A percentile compares a stretch with the other conserved stretches of the same genome.
These are phyloP conservation scores for Periconia digitata DNA, from an alignment of 2,329 filamentous ascomycete genomes.

Conservation along the genomic window DNA sequence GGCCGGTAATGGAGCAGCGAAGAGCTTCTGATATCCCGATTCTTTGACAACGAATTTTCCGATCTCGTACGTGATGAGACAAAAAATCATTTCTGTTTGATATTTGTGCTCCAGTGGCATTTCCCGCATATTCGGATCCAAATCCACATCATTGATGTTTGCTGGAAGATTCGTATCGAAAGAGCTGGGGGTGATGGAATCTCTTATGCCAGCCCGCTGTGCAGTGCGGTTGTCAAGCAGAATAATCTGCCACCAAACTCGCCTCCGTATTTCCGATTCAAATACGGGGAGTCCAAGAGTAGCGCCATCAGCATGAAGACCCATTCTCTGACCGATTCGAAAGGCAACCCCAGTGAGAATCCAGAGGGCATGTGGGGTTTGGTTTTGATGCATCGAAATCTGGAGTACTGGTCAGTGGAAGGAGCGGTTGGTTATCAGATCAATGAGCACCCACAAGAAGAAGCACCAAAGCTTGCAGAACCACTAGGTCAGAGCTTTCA, in stretches of 20 bases:
- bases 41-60: conserved; percentile 42
- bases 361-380: conserved; percentile 60
- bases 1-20: conserved; percentile 19
- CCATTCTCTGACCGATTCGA: conserved; percentile 62
- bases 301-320: conserved; percentile 61
- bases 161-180: conserved; percentile 54
- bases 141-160: conserved; percentile 57
- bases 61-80: conserved; percentile 46
- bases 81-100: conserved; percentile 54
- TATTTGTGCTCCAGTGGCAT: conserved; percentile 45
- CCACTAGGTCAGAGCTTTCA: conserved; percentile 63
- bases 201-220: conserved; percentile 53
- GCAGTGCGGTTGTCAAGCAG: conserved; percentile 59
- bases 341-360: conserved; percentile 63
- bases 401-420: conserved; percentile 48
- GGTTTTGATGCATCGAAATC: conserved; percentile 50
- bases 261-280: conserved; percentile 58
- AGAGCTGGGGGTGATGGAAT: conserved; percentile 46
- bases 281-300: conserved; percentile 57
- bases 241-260: conserved; percentile 63
- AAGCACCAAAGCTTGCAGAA: conserved; percentile 68
- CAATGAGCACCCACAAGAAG: conserved; percentile 43
- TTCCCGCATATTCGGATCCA: conserved; percentile 47
- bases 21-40: conserved; percentile 13
- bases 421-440: not conserved